Evolutionary conservation across 345 rosid species (phyloP).

Genomic region (Brassica incana): DNA sequence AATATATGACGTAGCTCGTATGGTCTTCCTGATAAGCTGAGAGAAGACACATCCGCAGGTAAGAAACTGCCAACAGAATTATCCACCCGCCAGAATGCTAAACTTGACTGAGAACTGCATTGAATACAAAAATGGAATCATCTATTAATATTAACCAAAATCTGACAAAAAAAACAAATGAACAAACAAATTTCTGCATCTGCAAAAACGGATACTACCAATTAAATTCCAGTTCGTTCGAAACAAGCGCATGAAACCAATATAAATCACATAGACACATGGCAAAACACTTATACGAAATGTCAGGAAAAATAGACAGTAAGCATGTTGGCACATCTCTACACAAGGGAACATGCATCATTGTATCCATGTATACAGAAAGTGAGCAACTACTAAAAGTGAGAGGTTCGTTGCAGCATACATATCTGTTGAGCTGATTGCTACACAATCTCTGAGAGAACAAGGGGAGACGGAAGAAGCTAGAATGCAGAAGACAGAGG

Average conservation of each 20-base stretch:
- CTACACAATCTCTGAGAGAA: conserved; percentile 80
- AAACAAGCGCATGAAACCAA: conserved; percentile 11
- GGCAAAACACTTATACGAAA: neutral
- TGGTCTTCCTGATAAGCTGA: conserved; percentile 56
- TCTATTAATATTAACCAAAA: conserved; percentile 21
- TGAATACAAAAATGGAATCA: conserved; percentile 22
- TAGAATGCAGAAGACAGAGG: conserved; percentile 76
- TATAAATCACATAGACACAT: conserved; percentile 9
- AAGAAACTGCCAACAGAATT: conserved; percentile 85
- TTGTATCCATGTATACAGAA: conserved; percentile 13
- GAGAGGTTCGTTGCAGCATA: conserved; percentile 46
- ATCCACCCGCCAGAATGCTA: conserved; percentile 91
- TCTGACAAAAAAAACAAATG: neutral
- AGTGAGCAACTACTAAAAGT: conserved; percentile 19
- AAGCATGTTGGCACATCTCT: conserved; percentile 3
- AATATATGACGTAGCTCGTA: conserved; percentile 74
- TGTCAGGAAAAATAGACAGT: conserved; percentile 2
- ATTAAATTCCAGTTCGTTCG: conserved; percentile 17
- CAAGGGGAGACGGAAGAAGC: conserved; percentile 85
- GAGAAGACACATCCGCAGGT: conserved; percentile 66
- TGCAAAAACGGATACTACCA: conserved; percentile 15
- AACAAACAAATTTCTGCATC: conserved; percentile 20
- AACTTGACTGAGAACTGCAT: conserved; percentile 63
- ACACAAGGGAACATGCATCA: conserved; percentile 21
- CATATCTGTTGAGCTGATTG: conserved; percentile 58